These are phyloP conservation scores for Suillus tomentosus DNA, from an alignment of 768 basidiomycete species.

Conservation along the genomic window DNA sequence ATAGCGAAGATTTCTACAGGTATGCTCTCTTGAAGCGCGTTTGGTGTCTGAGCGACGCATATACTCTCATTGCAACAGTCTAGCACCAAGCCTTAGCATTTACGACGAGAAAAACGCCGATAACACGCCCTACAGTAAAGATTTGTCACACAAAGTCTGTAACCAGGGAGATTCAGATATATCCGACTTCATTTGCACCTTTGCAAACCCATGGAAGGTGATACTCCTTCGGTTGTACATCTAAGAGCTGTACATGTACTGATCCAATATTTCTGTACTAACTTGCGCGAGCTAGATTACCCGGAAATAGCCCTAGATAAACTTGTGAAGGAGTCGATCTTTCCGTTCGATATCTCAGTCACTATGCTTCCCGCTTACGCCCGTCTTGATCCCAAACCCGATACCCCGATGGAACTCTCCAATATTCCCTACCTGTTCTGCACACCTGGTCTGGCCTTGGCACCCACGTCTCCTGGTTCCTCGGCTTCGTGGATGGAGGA, in stretches of 20 bases:
- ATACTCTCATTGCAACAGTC: constrained; percentile 3
- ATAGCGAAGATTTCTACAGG: neutral
- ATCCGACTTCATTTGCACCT: constrained; percentile 25
- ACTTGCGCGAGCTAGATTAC: neutral
- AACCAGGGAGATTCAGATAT: constrained; percentile 15
- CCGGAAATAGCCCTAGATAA: neutral
- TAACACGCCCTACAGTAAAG: too few relatives aligned
- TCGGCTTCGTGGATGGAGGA: neutral
- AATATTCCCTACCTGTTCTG: constrained; percentile 33
- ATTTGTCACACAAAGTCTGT: constrained; percentile 17
- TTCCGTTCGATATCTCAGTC: neutral
- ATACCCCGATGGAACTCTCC: constrained; percentile 27
- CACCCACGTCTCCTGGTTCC: neutral
- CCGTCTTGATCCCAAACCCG: constrained; percentile 19
- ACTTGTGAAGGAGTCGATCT: neutral
- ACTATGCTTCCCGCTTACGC: neutral
- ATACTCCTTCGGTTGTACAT: neutral
- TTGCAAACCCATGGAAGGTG: constrained; percentile 27
- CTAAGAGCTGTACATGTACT: neutral
- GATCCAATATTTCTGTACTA: neutral
- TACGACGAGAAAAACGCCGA: neutral
- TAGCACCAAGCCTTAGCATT: neutral
- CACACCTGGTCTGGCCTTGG: constrained; percentile 15
- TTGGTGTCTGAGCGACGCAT: neutral
- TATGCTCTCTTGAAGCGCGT: neutral